Base-by-base conservation (phyloP, 108 stramenopile genomes). In the Nannochloropsis granulata region DNA sequence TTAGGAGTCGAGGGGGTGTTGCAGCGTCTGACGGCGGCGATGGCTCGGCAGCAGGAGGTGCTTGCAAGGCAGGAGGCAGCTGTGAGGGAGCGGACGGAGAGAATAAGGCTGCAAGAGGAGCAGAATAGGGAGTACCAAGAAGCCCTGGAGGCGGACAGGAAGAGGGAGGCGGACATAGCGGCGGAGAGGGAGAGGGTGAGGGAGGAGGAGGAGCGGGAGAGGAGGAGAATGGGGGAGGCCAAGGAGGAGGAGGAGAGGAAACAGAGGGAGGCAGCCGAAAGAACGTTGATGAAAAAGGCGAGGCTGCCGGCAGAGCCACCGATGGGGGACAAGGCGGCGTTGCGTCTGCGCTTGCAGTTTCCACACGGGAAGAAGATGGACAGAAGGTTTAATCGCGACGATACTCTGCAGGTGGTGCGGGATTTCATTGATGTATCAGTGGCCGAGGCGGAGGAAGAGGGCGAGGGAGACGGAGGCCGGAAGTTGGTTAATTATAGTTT, bases 91-190 rank as follows among this genome's bases (percentile, higher is more conserved):
- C 82, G 87, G 82, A 82, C 85, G 1, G 85, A 89, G 10, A 80
- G 79, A 21, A 25, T 44, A 25, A 86, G 85, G 83, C 85, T 87
- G 13, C 85, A 83, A 21, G 83, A 83, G 44, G 88, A 88, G 82
- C 87, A 85, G 89, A 85, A 90, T 45, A 34, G 43, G 26, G 89
- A 88, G 81, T 90, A 87, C 83, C 44, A 87, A 42, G 87, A 79
- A 81, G 86, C 88, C 21, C 45, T 90, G 25, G 89, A 89, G 43
- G 87, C 85, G 23, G 89, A 89, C 24, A 24, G 85, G n/a, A 23
- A 86, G 25, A 44, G 83, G 86, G 26, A 86, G 23, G 87, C 86
- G 13, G 86, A 83, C 43, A 43, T 83, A 34, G 79, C 43, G 24
- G 83, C 84, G 86, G 84, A 89, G 83, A 83, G 43, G 34, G 19